phyloP scores from a whole-genome alignment of 2,329 filamentous ascomycete species.

The Sclerotinia glacialis region DNA sequence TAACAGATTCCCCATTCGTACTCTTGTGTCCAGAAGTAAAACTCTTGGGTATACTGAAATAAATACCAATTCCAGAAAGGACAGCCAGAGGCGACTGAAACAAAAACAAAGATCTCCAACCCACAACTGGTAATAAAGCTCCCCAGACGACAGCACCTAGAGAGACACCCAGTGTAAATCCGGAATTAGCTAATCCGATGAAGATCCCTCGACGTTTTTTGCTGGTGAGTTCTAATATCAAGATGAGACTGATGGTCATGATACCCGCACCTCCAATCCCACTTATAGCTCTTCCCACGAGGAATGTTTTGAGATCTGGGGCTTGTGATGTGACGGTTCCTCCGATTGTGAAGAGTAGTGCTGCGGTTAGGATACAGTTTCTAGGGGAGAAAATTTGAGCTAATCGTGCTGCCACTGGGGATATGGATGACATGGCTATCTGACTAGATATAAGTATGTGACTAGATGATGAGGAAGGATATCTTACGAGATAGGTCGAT shows the following conservation, averaged over 20 bases:
- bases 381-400: slow-evolving; percentile 71
- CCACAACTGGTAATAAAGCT: slow-evolving; percentile 58
- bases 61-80: slow-evolving; percentile 59
- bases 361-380: slow-evolving; percentile 60
- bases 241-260: slow-evolving; percentile 69
- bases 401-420: slow-evolving; percentile 69
- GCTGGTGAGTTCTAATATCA: slow-evolving; percentile 71
- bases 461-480: neutral
- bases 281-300: slow-evolving; percentile 64
- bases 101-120: slow-evolving; percentile 75
- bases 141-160: slow-evolving; percentile 70
- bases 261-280: slow-evolving; percentile 70
- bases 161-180: slow-evolving; percentile 68
- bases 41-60: slow-evolving; percentile 60
- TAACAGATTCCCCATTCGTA: slow-evolving; percentile 41
- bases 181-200: slow-evolving; percentile 70
- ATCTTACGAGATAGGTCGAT: slow-evolving; percentile 62
- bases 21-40: slow-evolving; percentile 41
- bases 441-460: slow-evolving; percentile 28
- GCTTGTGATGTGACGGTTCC: slow-evolving; percentile 63
- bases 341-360: slow-evolving; percentile 58
- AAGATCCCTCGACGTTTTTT: slow-evolving; percentile 67
- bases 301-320: slow-evolving; percentile 57
- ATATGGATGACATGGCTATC: slow-evolving; percentile 57
- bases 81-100: slow-evolving; percentile 65